Percentiles rank a stretch among this genome's conserved stretches.
Conservation (phyloP, 2,329 filamentous ascomycete species). For the Trichoderma harzianum region DNA sequence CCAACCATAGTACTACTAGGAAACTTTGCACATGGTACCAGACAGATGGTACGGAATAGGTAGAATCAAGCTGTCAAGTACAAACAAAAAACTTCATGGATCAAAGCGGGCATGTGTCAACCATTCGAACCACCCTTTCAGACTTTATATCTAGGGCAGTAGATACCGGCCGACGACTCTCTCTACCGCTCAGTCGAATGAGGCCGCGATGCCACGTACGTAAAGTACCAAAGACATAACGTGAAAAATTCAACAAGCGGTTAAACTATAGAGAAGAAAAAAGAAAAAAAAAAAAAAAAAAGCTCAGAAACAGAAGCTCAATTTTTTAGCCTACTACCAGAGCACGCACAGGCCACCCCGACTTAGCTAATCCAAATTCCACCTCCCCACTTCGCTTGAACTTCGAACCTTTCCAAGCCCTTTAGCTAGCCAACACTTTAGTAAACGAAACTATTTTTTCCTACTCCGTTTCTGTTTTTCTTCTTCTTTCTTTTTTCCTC, state of each 20-base stretch:
- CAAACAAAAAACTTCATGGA: neutral
- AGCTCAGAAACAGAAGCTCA: constrained; percentile 28
- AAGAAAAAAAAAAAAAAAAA: constrained; percentile 26
- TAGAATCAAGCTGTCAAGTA: neutral
- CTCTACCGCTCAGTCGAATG: constrained; percentile 60
- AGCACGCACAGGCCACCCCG: constrained; percentile 25
- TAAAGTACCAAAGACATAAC: constrained; percentile 29
- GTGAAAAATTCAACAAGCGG: constrained; percentile 28
- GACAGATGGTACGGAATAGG: neutral
- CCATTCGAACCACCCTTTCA: constrained; percentile 84
- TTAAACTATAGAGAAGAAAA: constrained; percentile 20
- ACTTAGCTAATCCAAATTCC: constrained; percentile 8
- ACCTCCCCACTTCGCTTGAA: constrained; percentile 24
- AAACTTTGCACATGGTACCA: neutral
- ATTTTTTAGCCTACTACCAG: neutral
- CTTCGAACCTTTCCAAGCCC: neutral
- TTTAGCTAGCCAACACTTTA: neutral
- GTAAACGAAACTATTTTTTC: neutral
- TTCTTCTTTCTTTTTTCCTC: constrained; percentile 11
- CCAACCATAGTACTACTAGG: neutral
- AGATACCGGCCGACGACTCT: constrained; percentile 72
- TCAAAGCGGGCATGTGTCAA: constrained; percentile 56
- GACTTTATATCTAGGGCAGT: constrained; percentile 72
- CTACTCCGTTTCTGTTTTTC: constrained; percentile 22
- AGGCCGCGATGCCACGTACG: constrained; percentile 53